Percentiles rank a stretch among this genome's conserved stretches.
Evolutionary conservation across 352 stramenopile species (phyloP).

Genomic region (Pythium vanterpoolii): DNA sequence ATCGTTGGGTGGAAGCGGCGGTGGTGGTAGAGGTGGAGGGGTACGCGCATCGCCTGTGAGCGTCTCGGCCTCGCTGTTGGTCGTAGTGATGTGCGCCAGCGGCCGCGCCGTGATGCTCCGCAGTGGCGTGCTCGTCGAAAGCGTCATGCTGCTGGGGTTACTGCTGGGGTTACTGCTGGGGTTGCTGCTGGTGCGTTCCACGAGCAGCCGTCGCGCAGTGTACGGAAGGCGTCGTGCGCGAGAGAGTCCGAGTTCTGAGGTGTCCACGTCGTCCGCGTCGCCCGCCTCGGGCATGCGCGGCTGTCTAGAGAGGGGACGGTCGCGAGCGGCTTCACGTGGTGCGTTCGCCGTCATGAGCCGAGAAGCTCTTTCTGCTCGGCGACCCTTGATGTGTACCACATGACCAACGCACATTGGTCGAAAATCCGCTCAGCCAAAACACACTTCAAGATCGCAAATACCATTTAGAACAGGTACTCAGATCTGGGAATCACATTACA

Average conservation of each 20-base stretch:
- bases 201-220: conserved; percentile 1
- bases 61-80: conserved; percentile 11
- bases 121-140: conserved; percentile 21
- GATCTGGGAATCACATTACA: conserved; percentile 6
- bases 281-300: conserved; percentile 4
- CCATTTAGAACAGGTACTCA: conserved; percentile 2
- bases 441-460: conserved; percentile 26
- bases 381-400: conserved; percentile 14
- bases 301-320: not conserved
- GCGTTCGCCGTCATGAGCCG: not conserved
- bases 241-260: conserved; percentile 18
- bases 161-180: too few relatives aligned
- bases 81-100: conserved; percentile 25
- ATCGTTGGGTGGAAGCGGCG: not conserved
- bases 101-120: conserved; percentile 26
- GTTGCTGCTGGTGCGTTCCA: not conserved
- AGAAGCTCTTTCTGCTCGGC: not conserved
- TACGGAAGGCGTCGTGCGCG: conserved; percentile 12
- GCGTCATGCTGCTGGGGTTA: conserved; percentile 24
- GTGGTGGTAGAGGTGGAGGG: not conserved
- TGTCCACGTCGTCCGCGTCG: not conserved
- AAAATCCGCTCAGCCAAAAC: not conserved
- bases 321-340: too few relatives aligned
- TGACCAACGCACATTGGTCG: not conserved
- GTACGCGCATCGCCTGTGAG: not conserved